Conservation (phyloP, 176 grass and related monocot genomes). For the Oryza australiensis region DNA sequence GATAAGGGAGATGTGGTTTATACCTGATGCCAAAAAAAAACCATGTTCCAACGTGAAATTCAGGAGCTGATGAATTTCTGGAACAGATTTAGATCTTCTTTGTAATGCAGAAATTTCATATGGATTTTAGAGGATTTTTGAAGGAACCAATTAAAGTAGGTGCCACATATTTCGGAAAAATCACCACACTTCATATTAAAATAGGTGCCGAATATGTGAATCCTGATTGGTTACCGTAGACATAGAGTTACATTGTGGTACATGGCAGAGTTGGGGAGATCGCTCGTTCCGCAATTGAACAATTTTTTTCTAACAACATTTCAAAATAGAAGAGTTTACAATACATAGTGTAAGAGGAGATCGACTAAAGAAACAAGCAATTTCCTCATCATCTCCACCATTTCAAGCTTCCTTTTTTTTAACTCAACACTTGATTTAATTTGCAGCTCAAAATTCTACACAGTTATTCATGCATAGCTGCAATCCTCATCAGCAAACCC, state of each 20-base stretch:
- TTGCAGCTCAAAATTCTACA: background rate
- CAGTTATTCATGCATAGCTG: constrained; percentile 35
- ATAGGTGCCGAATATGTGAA: background rate
- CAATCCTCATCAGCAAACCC: constrained; percentile 85
- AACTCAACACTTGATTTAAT: background rate
- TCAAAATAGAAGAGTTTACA: background rate
- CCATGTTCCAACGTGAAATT: background rate
- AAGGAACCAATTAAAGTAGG: background rate
- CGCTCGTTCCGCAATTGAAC: background rate
- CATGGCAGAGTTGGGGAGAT: too few relatives aligned
- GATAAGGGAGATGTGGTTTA: background rate
- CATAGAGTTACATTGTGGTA: too few relatives aligned
- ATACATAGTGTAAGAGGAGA: background rate
- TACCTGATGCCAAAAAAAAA: background rate
- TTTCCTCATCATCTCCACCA: background rate
- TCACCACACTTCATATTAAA: background rate
- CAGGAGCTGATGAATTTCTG: background rate
- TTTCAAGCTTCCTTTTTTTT: too few relatives aligned
- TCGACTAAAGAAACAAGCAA: background rate
- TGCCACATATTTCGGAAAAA: too few relatives aligned
- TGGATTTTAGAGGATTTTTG: background rate
- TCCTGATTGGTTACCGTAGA: background rate
- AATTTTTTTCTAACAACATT: background rate
- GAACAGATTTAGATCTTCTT: background rate
- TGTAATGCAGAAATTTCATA: background rate